Percentiles rank a stretch among this genome's conserved stretches.
Conservation (phyloP, 129 eudicot species). For the Tagetes erecta region DNA sequence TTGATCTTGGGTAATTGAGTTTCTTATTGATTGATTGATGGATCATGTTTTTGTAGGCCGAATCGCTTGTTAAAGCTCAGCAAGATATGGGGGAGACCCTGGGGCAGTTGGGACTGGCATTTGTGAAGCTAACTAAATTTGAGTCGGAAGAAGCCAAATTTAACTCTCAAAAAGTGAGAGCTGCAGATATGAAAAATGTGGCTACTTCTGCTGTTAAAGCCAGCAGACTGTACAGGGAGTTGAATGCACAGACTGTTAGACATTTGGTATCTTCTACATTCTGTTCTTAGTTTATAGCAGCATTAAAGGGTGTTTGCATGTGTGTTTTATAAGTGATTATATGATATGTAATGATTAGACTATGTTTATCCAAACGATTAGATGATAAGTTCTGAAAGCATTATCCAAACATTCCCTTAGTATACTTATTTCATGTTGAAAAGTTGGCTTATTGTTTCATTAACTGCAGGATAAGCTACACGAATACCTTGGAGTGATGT, state of each 20-base stretch:
- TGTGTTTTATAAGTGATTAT: neutral
- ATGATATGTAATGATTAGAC: neutral
- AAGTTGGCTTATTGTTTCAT: neutral
- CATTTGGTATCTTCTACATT: constrained; percentile 62
- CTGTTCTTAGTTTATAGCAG: constrained; percentile 10
- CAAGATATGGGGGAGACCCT: constrained; percentile 92
- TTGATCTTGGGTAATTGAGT: too few species aligned
- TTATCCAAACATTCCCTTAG: neutral
- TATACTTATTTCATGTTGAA: neutral
- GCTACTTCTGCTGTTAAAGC: constrained; percentile 96
- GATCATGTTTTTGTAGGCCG: constrained; percentile 55
- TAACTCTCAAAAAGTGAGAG: constrained; percentile 72
- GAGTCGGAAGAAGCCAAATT: constrained; percentile 72
- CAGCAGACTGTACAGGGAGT: constrained; percentile 81
- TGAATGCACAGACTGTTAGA: constrained; percentile 83
- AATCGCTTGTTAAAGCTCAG: constrained; percentile 89
- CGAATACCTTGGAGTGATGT: constrained; percentile 91
- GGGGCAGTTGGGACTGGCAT: constrained; percentile 86
- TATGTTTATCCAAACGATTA: neutral
- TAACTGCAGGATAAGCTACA: constrained; percentile 87
- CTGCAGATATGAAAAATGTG: constrained; percentile 83
- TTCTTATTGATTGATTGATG: neutral
- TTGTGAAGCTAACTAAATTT: constrained; percentile 82
- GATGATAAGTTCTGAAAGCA: neutral
- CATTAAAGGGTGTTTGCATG: constrained; percentile 15